Conservation (phyloP, 306 rosid species). For the Rosa multiflora region DNA sequence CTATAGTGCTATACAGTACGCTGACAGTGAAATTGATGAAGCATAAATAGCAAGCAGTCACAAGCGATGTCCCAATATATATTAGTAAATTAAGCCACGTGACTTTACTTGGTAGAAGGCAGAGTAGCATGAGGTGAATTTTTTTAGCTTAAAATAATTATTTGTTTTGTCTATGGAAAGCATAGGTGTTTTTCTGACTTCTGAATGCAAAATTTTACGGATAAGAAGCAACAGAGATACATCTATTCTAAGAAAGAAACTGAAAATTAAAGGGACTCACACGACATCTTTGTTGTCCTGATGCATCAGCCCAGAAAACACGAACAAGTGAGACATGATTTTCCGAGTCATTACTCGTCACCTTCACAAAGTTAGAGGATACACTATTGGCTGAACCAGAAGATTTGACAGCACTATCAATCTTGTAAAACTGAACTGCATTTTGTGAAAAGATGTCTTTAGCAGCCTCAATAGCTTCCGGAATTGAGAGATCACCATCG, state of each 20-base stretch:
- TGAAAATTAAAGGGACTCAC: slow-evolving; percentile 43
- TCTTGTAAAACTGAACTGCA: slow-evolving; percentile 69
- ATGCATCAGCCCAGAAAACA: slow-evolving; percentile 73
- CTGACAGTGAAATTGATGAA: not conserved
- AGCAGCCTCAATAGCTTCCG: slow-evolving; percentile 76
- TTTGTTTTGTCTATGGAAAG: not conserved
- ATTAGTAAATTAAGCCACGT: not conserved
- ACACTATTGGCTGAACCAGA: slow-evolving; percentile 26
- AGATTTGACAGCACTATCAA: slow-evolving; percentile 25
- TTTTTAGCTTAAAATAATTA: not conserved
- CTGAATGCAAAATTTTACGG: not conserved
- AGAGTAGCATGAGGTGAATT: not conserved
- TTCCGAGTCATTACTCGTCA: slow-evolving; percentile 34
- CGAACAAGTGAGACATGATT: slow-evolving; percentile 62
- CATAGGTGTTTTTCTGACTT: not conserved
- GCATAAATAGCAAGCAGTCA: not conserved
- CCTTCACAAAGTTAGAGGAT: slow-evolving; percentile 27
- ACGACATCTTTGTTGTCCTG: slow-evolving; percentile 94
- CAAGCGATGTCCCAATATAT: not conserved
- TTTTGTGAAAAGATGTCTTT: slow-evolving; percentile 71
- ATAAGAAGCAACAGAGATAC: not conserved
- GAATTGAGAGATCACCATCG: slow-evolving; percentile 75
- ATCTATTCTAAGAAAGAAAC: not conserved
- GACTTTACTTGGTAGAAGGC: not conserved
- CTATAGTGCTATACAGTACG: not conserved